Conservation (phyloP, 2,329 filamentous ascomycete species). For the Pseudocercospora crystallina region DNA sequence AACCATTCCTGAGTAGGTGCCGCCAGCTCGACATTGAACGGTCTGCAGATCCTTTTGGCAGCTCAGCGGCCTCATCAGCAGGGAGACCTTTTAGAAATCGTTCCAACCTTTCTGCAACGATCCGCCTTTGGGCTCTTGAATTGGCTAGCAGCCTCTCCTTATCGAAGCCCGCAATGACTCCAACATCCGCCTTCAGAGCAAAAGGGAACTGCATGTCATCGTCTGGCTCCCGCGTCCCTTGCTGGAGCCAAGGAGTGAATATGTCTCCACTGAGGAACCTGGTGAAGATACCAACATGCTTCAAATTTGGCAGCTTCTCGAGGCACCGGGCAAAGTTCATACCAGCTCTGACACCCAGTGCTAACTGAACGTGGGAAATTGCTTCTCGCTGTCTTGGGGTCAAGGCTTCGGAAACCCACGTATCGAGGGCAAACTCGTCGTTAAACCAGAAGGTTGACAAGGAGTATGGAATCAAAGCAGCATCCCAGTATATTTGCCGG, state of each 20-base stretch:
- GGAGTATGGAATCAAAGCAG: neutral
- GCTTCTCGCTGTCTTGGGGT: neutral
- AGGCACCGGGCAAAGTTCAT: slow-evolving; percentile 4
- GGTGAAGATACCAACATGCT: neutral
- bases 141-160: neutral
- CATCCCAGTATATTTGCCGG: slow-evolving; percentile 4
- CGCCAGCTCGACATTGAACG: slow-evolving; percentile 3
- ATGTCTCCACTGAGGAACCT: neutral
- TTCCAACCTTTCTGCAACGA: neutral
- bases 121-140: neutral
- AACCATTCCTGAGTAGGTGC: slow-evolving; percentile 1
- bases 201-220: neutral
- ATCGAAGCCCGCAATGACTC: slow-evolving; percentile 4
- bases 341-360: neutral
- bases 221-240: neutral
- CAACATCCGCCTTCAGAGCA: neutral
- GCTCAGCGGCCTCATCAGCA: neutral
- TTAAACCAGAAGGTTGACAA: slow-evolving; percentile 3
- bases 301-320: neutral
- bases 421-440: slow-evolving; percentile 4
- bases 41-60: neutral
- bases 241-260: slow-evolving; percentile 3
- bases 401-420: neutral
- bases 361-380: neutral
- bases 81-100: neutral